Evolutionary conservation across 225 moss, liverwort and hornwort species (phyloP), one percentile per base, ranked within the genome.

Genomic region (Climacium dendroides): DNA sequence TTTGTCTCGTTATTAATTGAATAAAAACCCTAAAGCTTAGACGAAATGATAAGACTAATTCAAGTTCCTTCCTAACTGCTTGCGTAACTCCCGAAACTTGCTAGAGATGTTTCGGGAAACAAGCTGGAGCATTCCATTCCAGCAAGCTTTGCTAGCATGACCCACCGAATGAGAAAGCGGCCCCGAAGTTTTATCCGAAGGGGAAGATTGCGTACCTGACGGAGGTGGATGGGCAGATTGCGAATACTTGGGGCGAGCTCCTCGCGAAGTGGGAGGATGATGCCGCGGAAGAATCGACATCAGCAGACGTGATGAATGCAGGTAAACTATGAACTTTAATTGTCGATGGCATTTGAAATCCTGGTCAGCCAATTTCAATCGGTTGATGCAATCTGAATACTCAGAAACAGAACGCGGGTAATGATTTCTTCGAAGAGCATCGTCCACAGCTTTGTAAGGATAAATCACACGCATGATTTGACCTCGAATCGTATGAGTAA

Each of bases 241-340:
- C 87, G 39, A 77, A 57, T 26, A 64, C 81, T 13, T 70, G 26
- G 85, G 62, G 61, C 41, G 71, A 85, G 89, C 54, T 89, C 28
- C 2, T 91, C 41, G 59, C 62, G 22, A 69, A 53, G 60, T 91
- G 91, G 91, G 89, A 87, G 81, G 89, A 64, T 3, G 91, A 91
- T 18, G 61, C 32, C 19, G 90, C 85, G 35, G 94, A 94, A 41
- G 93, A 94, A 53, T 85, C 81, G 28, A 83, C 88, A 18, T 52
- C 80, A 15, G 90, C 93, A 32, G 92, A 88, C 58, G 59, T 50
- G 30, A 59, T 94, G 78, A 95, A 95, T 69, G 91, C 92, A 83
- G 89, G 86, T 89, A 74, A 43, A 26, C 17, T 65, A 28, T 37
- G 23, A 18, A 65, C 25, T n/a, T 11, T 26, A 26, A 17, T 73